Evolutionary conservation across 208 protist genomes (phyloP).

Genomic region (Leishmania arabica): DNA sequence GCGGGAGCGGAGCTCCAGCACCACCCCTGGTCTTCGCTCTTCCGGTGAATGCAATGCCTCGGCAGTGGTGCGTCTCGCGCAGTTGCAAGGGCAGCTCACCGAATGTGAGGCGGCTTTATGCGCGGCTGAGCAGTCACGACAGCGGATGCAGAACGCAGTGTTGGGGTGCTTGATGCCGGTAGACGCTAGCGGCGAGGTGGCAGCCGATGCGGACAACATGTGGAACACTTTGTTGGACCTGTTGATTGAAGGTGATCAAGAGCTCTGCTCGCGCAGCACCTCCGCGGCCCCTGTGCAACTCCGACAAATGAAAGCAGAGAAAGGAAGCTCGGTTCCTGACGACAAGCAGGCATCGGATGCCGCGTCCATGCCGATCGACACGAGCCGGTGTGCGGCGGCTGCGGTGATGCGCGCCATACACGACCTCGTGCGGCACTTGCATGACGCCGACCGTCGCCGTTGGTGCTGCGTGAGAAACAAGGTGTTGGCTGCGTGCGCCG

Average conservation of each 20-base stretch:
- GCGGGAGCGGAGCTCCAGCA: neutral
- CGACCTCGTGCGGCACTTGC: slow-evolving; percentile 12
- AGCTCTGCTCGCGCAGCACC: neutral
- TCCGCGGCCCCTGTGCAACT: neutral
- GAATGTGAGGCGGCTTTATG: slow-evolving; percentile 18
- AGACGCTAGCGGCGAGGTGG: neutral
- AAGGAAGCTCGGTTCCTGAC: neutral
- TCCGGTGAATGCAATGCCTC: neutral
- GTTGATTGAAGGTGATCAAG: neutral
- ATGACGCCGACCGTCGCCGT: slow-evolving; percentile 9
- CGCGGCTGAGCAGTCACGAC: slow-evolving; percentile 13
- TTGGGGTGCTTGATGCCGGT: slow-evolving; percentile 3
- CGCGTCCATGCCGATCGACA: neutral
- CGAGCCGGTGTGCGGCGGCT: slow-evolving; percentile 1
- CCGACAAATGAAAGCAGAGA: neutral
- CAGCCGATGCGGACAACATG: neutral
- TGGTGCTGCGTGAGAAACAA: slow-evolving; percentile 8
- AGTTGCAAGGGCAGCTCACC: slow-evolving; percentile 14
- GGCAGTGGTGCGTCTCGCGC: slow-evolving; percentile 9
- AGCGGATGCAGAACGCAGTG: slow-evolving; percentile 3
- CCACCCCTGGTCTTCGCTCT: neutral
- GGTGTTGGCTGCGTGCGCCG: neutral
- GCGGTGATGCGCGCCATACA: slow-evolving; percentile 8
- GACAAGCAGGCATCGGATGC: neutral
- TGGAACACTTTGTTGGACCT: slow-evolving; percentile 6